Evolutionary conservation across 73 alveolate genomes (phyloP), one percentile per base, ranked within the genome.

Genomic region (Blepharisma japonicum): DNA sequence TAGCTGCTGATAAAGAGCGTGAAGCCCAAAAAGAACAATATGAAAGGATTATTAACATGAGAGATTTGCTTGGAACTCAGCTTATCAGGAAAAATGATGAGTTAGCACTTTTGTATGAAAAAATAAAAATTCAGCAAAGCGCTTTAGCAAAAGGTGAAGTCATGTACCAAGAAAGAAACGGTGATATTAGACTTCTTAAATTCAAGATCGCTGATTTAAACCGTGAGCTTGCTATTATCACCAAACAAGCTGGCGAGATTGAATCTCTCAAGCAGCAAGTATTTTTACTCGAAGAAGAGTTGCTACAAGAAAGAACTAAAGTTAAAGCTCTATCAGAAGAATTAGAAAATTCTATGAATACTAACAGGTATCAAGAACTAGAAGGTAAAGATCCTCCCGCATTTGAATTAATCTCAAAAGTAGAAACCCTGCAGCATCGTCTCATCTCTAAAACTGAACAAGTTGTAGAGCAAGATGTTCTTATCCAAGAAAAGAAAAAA

Each of bases 261-360:
- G 68, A 81, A 79, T 23, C 78, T 68, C 66, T 84, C 68, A 61
- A 84, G 78, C 84, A 82, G 80, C 23, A 68, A 82, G 86, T 80
- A 20, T 6, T 68, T 21, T 39, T n/a, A 4, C 11, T 70, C 7
- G 71, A 14, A 21, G 56, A 61, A 51, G 68, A 71, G 7, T 2
- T 78, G 6, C 61, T 89, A 32, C 87, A 90, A 66, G 99, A 95
- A 86, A 87, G 96, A 91, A 84, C 94, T 25, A 94, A 93, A 86
- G 99, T 95, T 42, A 97, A 96, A 86, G 99, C 99, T 48, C 89
- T 97, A 55, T 89, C 98, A 25, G 99, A 97, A 87, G 99, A 92
- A 77, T 83, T 89, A 7, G 98, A 90, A 81, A 91, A 90, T 83
- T 93, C 97, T 6, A 78, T 90, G 77, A 94, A 94, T 82, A 87